Evolutionary conservation across 1,139 yeast species (phyloP), one percentile per base, ranked within the genome.

Genomic region (Yamadazyma diddensiae): DNA sequence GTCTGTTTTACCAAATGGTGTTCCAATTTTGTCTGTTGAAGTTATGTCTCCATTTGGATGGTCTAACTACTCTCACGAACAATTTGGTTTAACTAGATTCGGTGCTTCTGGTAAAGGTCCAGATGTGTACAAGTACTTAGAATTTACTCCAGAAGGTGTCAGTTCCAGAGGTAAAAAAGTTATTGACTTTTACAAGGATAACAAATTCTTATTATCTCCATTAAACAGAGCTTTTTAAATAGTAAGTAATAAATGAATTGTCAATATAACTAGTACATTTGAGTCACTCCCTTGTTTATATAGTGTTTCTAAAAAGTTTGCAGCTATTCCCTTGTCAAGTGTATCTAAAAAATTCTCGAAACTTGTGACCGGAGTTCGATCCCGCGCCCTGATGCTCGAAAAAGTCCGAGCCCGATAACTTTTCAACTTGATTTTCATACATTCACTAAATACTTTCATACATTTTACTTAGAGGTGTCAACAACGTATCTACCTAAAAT

Each of bases 91-190:
- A 60, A 79, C 88, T 78, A 79, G 88, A 70, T 94, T 92, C 59
- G 99, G 99, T 77, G 95, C 94, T 46, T 88, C 97, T 42, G 98
- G 96, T 62, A 86, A 87, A 62, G 95, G 83, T 57, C 67, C 70
- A 41, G 87, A 84, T 43, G 77, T 92, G 41, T 94, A 80, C 81
- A 78, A 85, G 65, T 70, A 59, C 73, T 86, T 90, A 52, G 96
- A 78, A 47, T 92, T 94, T 74, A 90, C 95, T 36, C 83, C 94
- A 47, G 97, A 87, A 59, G 96, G 95, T 49, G 75, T 94, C 63
- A 92, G 94, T 53, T 71, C 76, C 55, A 87, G 90, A 67, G 97
- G 90, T 46, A 67, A 70, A 52, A 80, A 82, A 73, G 82, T 92
- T 43, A 70, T 84, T 55, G 76, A 77, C 45, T 88, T 79, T 75